These are phyloP conservation scores for Dactylellina drechsleri DNA, from an alignment of 2,329 filamentous ascomycete species.

Conservation along the genomic window DNA sequence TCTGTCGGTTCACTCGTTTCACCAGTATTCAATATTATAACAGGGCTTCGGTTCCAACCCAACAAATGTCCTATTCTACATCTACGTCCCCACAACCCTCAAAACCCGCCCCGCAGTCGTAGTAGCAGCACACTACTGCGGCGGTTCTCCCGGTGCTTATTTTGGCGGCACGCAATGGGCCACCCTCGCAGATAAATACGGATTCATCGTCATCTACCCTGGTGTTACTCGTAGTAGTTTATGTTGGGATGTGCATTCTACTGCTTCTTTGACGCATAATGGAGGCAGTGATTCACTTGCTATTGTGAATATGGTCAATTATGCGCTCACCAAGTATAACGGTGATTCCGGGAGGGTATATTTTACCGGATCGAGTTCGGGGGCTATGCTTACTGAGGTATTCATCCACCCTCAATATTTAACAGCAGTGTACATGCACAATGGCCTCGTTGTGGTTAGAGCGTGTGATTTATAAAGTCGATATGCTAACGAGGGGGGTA, in stretches of 20 bases:
- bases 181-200: conserved; percentile 66
- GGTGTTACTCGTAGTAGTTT: conserved; percentile 62
- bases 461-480: background rate
- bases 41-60: conserved; percentile 43
- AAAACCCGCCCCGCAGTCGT: conserved; percentile 66
- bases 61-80: conserved; percentile 41
- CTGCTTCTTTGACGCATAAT: conserved; percentile 67
- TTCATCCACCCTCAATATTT: no score
- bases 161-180: conserved; percentile 68
- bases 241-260: conserved; percentile 72
- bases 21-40: background rate
- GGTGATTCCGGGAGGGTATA: conserved; percentile 67
- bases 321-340: conserved; percentile 67
- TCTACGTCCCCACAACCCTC: conserved; percentile 64
- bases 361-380: conserved; percentile 67
- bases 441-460: no score
- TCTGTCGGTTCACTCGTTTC: background rate
- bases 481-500: background rate
- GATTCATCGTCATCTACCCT: conserved; percentile 69
- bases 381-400: conserved; percentile 68
- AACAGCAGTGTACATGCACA: no score
- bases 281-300: conserved; percentile 69
- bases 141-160: conserved; percentile 66
- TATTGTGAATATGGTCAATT: conserved; percentile 71
- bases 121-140: conserved; percentile 70